Base-by-base conservation (phyloP, 2,329 filamentous ascomycete genomes). In the Nakataea oryzae region DNA sequence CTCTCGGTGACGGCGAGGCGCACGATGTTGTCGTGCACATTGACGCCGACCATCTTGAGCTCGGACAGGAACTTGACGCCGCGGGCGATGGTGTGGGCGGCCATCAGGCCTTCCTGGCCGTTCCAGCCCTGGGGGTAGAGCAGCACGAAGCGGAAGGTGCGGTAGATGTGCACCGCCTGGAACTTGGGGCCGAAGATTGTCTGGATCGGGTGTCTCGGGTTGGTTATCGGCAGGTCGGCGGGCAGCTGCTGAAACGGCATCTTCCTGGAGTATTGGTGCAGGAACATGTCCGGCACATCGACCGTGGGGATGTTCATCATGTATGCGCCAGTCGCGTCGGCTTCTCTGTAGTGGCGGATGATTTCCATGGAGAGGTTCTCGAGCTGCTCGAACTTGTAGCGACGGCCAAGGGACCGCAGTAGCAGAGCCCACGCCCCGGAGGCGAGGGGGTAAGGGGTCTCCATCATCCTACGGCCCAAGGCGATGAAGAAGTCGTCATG, bases 151-250 rank as follows among this genome's bases (percentile, higher is more conserved):
- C 66, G 65, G 2, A 70, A 68, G 0, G 76, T 75, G 73, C 76
- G 81, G 47, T 78, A 71, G 11, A 81, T 64, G 21, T 82, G 73
- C 2, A 69, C 68, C 1, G 72, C 70, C 61, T 81, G 71, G 26
- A 82, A 62, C 29, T 67, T 68, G 13, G 64, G 59, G 55, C 75
- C 70, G 64, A 84, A 83, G 26, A 84, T 71, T 50, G 72, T 72
- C 54, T 73, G 74, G 8, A 84, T 62, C 2, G 81, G 81, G 63
- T 84, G 81, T 14, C 74, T 67, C 1, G 70, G 72, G 61, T 77
- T 75, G 12, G 65, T 64, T 28, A 74, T 69, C 1, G 76, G 73
- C 14, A 83, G 69, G 61, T 83, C 80, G 29, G 70, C 66, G 21
- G 76, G 76, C 3, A 78, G 61, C 41, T 64, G 59, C 30, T 73